phyloP scores from a whole-genome alignment of 345 rosid genomes.

The Adansonia digitata region DNA sequence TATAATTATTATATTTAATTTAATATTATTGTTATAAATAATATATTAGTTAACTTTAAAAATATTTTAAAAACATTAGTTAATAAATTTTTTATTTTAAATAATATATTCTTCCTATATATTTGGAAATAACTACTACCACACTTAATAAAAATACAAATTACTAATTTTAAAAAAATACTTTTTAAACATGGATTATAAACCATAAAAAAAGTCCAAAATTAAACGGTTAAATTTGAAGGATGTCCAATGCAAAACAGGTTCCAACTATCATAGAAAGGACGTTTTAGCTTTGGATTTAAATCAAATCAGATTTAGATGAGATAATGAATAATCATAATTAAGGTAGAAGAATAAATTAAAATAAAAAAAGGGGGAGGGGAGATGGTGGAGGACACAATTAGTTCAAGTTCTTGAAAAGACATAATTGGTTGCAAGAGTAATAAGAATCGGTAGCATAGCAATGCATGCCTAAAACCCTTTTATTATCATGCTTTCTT shows the following conservation, averaged over 20 bases:
- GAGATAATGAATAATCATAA: background rate
- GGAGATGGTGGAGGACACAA: constrained; percentile 27
- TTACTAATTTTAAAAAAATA: no score
- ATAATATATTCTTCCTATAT: no score
- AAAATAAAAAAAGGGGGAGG: background rate
- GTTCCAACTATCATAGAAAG: background rate
- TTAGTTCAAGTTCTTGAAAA: background rate
- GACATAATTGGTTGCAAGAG: constrained; percentile 17
- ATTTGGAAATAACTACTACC: no score
- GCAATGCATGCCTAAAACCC: background rate
- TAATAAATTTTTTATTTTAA: no score
- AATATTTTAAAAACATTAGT: no score
- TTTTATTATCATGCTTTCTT: background rate
- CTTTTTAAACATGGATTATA: no score
- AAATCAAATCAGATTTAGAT: background rate
- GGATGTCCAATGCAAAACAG: background rate
- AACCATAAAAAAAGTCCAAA: no score
- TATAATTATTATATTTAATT: no score
- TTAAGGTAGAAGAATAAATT: background rate
- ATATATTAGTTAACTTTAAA: no score
- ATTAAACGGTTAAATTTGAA: background rate
- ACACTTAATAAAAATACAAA: no score
- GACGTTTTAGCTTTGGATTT: background rate
- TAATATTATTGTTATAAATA: no score
- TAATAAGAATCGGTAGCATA: background rate